Percentiles rank a stretch among this genome's conserved stretches.
Evolutionary conservation across 2,329 filamentous ascomycete genomes (phyloP).

Genomic region (Fusarium tanahbumbuense): DNA sequence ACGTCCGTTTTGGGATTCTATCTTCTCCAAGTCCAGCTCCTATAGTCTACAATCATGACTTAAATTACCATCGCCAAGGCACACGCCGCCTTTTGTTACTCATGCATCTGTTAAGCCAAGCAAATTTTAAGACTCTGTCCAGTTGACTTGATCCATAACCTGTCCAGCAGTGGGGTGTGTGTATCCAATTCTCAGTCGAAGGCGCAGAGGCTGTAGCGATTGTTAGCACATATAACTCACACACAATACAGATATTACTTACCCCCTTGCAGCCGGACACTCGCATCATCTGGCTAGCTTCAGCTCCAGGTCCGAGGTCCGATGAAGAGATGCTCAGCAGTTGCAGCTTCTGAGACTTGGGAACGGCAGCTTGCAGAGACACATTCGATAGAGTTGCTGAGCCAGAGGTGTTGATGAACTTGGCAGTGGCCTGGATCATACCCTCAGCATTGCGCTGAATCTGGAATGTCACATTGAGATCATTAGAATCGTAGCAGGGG

Average conservation of each 20-base stretch:
- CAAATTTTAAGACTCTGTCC: slow-evolving; percentile 74
- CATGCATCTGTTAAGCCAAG: neutral
- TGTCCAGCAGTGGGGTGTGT: slow-evolving; percentile 75
- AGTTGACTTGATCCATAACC: slow-evolving; percentile 94
- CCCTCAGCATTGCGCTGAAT: slow-evolving; percentile 85
- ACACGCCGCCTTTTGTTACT: slow-evolving; percentile 8
- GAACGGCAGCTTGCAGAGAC: slow-evolving; percentile 92
- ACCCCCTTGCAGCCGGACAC: slow-evolving; percentile 88
- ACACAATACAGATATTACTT: slow-evolving; percentile 61
- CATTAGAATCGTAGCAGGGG: slow-evolving; percentile 87
- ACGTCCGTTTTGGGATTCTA: slow-evolving; percentile 44
- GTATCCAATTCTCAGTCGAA: slow-evolving; percentile 88
- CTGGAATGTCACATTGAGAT: slow-evolving; percentile 81
- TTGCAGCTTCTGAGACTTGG: slow-evolving; percentile 95
- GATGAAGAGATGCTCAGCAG: slow-evolving; percentile 87
- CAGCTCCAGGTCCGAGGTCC: slow-evolving; percentile 79
- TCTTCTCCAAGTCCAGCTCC: slow-evolving; percentile 38
- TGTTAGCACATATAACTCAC: slow-evolving; percentile 1
- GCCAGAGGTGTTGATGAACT: slow-evolving; percentile 81
- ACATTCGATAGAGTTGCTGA: slow-evolving; percentile 77
- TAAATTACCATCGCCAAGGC: slow-evolving; percentile 35
- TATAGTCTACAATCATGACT: slow-evolving; percentile 29
- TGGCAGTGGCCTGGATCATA: slow-evolving; percentile 82
- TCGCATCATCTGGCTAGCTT: slow-evolving; percentile 92
- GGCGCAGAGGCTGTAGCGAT: slow-evolving; percentile 75